Base-by-base conservation (phyloP, 2,329 filamentous ascomycete species). In the Aspergillus proliferans region DNA sequence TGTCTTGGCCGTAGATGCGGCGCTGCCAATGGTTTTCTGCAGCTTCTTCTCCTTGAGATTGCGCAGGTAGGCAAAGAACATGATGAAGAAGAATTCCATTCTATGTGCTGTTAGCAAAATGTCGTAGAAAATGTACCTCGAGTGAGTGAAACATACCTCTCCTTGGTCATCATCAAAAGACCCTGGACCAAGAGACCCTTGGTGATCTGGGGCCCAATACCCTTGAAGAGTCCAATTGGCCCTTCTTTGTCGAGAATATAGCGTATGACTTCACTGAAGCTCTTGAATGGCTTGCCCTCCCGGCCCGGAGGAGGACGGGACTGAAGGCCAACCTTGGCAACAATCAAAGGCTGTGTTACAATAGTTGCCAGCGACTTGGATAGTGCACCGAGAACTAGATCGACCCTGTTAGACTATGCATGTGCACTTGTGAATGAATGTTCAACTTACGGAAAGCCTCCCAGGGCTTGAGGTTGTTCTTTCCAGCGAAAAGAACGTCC, bases 141-240 rank as follows among this genome's bases (percentile, higher is more conserved):
- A 18, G 15, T 40, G 6, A 36, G 15, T 41, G 36, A 41, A 30
- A 48, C 52, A 46, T 77, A 90, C 87, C 90, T 82, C 73, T 98
- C 93, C 74, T 98, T 98, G 43, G 90, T 93, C 90, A 96, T 98
- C 93, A 98, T 98, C 36, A 98, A 76, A 48, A 98, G 83, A 45
- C 93, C 93, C 66, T 98, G 93, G 2, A 98, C 93, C 44, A 98
- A 68, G 46, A 98, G 73, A 1, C 93, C 93, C 72, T 98, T 98
- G 51, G 90, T 71, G 46, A 98, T 87, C 69, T 98, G 93, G 3
- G 93, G 93, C 0, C 83, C 90, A 58, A 98, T 95, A 39, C 93
- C 93, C 75, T 98, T 98, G 77, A 97, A 98, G 1, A 98, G 77
- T n/a, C 86, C 86, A 10, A 85, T 62, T 1, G 81, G 67, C 3